Conservation (phyloP, 2,329 filamentous ascomycete species). For the Paecilomyces formosus region DNA sequence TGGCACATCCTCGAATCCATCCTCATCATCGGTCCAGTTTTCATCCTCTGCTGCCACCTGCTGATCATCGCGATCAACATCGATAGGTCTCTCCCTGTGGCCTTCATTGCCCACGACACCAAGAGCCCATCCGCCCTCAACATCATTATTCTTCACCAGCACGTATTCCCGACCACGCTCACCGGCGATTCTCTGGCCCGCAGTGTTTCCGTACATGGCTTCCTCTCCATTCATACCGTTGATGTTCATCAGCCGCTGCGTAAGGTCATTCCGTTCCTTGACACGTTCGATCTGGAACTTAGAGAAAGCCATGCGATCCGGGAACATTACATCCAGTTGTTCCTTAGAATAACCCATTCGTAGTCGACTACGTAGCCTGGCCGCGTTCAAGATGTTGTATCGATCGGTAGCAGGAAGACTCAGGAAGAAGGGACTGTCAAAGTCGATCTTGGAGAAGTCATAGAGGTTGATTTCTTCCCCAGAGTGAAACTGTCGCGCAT, state of each 20-base stretch:
- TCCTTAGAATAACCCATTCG: slow-evolving; percentile 97
- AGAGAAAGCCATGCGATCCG: slow-evolving; percentile 94
- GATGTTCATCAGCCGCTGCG: slow-evolving; percentile 88
- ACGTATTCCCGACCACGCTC: slow-evolving; percentile 93
- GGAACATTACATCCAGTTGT: slow-evolving; percentile 93
- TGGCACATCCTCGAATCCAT: slow-evolving; percentile 85
- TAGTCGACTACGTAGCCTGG: slow-evolving; percentile 75
- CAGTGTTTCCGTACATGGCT: slow-evolving; percentile 51
- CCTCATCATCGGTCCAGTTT: slow-evolving; percentile 60
- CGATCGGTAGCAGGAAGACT: slow-evolving; percentile 83
- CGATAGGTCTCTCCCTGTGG: slow-evolving; percentile 78
- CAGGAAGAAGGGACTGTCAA: slow-evolving; percentile 90
- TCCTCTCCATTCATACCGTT: slow-evolving; percentile 81
- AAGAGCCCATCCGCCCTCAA: slow-evolving; percentile 91
- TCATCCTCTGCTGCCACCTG: slow-evolving; percentile 45
- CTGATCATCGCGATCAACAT: slow-evolving; percentile 63
- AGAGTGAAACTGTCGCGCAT: slow-evolving; percentile 82
- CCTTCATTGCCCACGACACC: slow-evolving; percentile 85
- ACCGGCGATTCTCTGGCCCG: slow-evolving; percentile 49
- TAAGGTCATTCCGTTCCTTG: slow-evolving; percentile 84
- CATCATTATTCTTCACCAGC: slow-evolving; percentile 87
- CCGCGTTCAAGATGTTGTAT: slow-evolving; percentile 96
- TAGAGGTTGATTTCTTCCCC: slow-evolving; percentile 86
- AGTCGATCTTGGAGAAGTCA: slow-evolving; percentile 98
- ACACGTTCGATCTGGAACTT: slow-evolving; percentile 94